A percentile compares a stretch with the other conserved stretches of the same genome.
phyloP scores from a whole-genome alignment of 345 rosid species.

The Populus nigra region DNA sequence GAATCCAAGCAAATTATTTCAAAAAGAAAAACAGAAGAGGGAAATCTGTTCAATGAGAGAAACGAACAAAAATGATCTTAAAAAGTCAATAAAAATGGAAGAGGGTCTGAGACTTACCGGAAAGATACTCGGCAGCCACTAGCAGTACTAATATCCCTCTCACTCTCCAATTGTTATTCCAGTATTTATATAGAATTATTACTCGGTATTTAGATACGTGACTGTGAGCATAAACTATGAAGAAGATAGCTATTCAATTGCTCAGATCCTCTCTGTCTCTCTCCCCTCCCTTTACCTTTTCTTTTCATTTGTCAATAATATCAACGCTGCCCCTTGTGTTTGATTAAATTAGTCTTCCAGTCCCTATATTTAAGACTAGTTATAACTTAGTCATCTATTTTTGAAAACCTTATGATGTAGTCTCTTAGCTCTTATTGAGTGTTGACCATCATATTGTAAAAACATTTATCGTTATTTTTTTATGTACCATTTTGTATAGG shows the following conservation, averaged over 20 bases:
- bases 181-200: not conserved
- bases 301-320: not conserved
- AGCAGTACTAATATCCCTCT: not conserved
- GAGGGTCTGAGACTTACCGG: not conserved
- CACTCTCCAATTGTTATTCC: not conserved
- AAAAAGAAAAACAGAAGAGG: not conserved
- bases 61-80: not conserved
- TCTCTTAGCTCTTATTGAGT: not conserved
- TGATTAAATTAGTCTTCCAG: not conserved
- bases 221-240: not conserved
- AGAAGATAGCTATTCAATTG: conserved; percentile 29
- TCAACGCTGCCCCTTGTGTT: not conserved
- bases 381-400: not conserved
- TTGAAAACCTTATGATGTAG: not conserved
- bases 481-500: too few relatives aligned
- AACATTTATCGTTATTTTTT: too few relatives aligned
- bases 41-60: not conserved
- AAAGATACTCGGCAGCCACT: not conserved
- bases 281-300: not conserved
- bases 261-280: not conserved
- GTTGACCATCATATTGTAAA: not conserved
- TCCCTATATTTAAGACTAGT: not conserved
- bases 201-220: not conserved
- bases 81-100: not conserved
- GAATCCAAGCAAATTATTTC: not conserved